Evolutionary conservation across 768 basidiomycete species (phyloP).

Genomic region (Boletus bicolor): DNA sequence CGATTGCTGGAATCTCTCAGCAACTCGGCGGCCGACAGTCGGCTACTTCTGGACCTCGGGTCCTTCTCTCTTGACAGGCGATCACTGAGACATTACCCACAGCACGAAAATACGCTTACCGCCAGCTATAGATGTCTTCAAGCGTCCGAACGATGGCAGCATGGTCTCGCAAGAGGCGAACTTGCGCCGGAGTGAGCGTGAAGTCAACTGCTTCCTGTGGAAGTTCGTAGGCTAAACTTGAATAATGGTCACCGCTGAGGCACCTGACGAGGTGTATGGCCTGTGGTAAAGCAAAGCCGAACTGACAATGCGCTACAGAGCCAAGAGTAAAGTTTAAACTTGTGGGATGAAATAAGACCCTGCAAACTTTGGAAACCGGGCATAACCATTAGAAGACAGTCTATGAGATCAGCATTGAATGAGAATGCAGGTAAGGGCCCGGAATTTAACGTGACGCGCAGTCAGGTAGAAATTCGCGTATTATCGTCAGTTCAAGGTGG

Average conservation of each 20-base stretch:
- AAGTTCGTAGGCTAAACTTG: constrained; percentile 7
- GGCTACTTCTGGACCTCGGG: constrained; percentile 29
- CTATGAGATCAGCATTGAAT: constrained; percentile 31
- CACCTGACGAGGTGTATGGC: constrained; percentile 28
- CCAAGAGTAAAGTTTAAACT: constrained; percentile 30
- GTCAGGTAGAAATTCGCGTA: background rate
- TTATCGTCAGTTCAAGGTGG: background rate
- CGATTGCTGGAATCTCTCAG: constrained; percentile 26
- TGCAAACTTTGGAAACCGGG: constrained; percentile 30
- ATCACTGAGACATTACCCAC: background rate
- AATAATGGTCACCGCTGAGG: background rate
- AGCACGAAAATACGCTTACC: constrained; percentile 22
- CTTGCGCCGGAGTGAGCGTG: constrained; percentile 20
- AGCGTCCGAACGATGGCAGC: constrained; percentile 27
- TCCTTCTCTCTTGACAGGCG: constrained; percentile 34
- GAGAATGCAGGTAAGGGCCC: background rate
- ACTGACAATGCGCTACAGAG: constrained; percentile 28
- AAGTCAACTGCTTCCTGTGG: constrained; percentile 4
- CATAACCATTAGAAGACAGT: constrained; percentile 26
- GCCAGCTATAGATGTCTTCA: constrained; percentile 40
- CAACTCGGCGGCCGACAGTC: constrained; percentile 32
- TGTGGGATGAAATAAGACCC: constrained; percentile 27
- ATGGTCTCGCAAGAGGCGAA: constrained; percentile 20
- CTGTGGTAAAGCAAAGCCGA: constrained; percentile 32
- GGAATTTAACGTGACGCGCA: background rate